Conservation (phyloP, 2,329 filamentous ascomycete species). For the Chlorencoelia australis region DNA sequence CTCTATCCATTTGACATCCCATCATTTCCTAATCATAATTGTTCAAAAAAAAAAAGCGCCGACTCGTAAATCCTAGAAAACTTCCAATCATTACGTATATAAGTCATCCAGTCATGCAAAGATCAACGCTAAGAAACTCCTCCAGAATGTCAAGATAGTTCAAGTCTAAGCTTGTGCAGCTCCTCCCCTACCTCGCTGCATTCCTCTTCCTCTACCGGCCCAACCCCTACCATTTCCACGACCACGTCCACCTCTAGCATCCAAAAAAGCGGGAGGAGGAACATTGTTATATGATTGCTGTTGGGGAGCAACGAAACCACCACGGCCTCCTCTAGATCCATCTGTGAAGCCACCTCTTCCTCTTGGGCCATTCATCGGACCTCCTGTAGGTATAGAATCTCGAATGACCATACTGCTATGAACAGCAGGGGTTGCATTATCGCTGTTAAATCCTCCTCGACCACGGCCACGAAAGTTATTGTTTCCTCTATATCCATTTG, state of each 20-base stretch:
- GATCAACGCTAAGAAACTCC: too few relatives aligned
- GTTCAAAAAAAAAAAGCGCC: too few relatives aligned
- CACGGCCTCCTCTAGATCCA: conserved; percentile 17
- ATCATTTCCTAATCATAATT: too few relatives aligned
- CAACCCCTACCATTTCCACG: conserved; percentile 25
- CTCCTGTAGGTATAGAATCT: conserved; percentile 12
- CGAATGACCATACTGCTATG: conserved; percentile 20
- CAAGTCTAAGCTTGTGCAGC: conserved; percentile 6
- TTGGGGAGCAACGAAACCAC: conserved; percentile 9
- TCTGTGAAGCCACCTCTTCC: conserved; percentile 11
- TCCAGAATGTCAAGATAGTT: too few relatives aligned
- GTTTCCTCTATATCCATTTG: conserved; percentile 5
- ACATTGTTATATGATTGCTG: conserved; percentile 41
- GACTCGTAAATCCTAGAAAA: too few relatives aligned
- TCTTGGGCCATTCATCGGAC: conserved; percentile 12
- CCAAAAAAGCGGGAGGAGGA: conserved; percentile 49
- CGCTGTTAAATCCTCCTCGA: conserved; percentile 26
- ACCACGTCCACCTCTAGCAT: conserved; percentile 32
- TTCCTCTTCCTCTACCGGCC: conserved; percentile 14
- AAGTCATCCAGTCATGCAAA: too few relatives aligned
- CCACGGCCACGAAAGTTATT: conserved; percentile 12
- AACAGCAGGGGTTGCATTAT: conserved; percentile 18
- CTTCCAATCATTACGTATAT: too few relatives aligned
- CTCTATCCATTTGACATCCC: too few relatives aligned
- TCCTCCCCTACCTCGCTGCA: conserved; percentile 17